A percentile compares a stretch with the other conserved stretches of the same genome.
Conservation (phyloP, 75 land plant species). For the Isoetes taiwanensis region DNA sequence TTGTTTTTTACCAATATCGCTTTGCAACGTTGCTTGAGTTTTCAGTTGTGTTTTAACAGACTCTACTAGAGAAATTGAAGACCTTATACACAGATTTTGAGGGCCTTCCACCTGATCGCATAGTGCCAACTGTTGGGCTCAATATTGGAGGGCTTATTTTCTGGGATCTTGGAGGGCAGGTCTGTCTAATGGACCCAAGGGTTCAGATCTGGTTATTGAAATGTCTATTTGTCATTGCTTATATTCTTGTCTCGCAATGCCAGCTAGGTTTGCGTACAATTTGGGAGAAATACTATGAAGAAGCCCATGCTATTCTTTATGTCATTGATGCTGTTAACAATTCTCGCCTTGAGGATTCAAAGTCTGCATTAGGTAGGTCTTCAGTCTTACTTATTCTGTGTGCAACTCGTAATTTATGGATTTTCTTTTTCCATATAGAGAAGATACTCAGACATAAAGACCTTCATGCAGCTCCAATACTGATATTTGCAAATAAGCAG, state of each 20-base stretch:
- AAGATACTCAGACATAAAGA: slow-evolving; percentile 81
- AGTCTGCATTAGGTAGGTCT: slow-evolving; percentile 75
- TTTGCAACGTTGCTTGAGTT: neutral
- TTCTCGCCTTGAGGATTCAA: slow-evolving; percentile 79
- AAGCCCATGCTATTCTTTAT: slow-evolving; percentile 90
- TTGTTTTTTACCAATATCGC: neutral
- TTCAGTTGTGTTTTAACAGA: slow-evolving; percentile 20
- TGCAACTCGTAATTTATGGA: too few species aligned
- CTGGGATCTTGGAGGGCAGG: slow-evolving; percentile 98
- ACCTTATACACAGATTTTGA: slow-evolving; percentile 55
- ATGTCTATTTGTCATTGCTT: neutral
- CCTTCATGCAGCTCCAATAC: slow-evolving; percentile 71
- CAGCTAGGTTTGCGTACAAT: slow-evolving; percentile 89
- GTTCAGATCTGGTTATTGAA: too few species aligned
- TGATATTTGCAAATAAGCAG: slow-evolving; percentile 90
- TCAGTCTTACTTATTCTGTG: too few species aligned
- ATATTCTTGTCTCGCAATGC: neutral
- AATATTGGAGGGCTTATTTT: slow-evolving; percentile 93
- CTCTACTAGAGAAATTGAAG: slow-evolving; percentile 80
- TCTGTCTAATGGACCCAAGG: slow-evolving; percentile 13
- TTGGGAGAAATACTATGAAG: slow-evolving; percentile 97
- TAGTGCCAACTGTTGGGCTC: slow-evolving; percentile 94
- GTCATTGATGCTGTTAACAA: slow-evolving; percentile 83
- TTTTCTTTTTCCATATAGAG: slow-evolving; percentile 29
- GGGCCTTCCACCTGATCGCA: slow-evolving; percentile 89